phyloP scores from a whole-genome alignment of 805 yeast genomes.

The Candida alai region DNA sequence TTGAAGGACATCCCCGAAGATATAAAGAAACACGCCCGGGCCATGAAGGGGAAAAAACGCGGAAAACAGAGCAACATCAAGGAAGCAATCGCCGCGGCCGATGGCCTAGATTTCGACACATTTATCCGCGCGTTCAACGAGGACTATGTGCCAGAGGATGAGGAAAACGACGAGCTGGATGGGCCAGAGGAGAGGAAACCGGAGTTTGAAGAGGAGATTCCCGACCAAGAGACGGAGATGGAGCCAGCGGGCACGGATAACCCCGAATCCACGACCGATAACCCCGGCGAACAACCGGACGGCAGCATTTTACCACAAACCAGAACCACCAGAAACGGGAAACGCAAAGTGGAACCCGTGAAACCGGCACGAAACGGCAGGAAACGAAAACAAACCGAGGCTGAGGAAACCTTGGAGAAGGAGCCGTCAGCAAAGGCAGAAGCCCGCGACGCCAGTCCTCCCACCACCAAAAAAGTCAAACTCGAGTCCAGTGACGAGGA shows the following conservation, averaged over 20 bases:
- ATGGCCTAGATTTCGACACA: constrained; percentile 31
- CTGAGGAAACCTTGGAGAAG: neutral
- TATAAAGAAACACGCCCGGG: constrained; percentile 10
- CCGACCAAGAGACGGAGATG: constrained; percentile 41
- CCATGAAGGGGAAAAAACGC: constrained; percentile 18
- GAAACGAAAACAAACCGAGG: constrained; percentile 1
- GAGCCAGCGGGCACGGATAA: constrained; percentile 17
- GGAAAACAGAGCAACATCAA: constrained; percentile 29
- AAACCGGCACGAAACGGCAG: constrained; percentile 4
- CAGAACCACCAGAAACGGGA: constrained; percentile 3
- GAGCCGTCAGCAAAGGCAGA: neutral
- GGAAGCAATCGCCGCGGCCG: constrained; percentile 38
- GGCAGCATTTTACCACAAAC: too few relatives aligned
- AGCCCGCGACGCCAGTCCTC: constrained; percentile 1
- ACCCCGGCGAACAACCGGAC: constrained; percentile 11
- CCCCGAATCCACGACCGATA: constrained; percentile 13
- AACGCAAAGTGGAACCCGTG: neutral
- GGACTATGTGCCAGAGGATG: constrained; percentile 22
- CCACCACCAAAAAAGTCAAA: constrained; percentile 3
- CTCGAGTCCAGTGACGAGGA: constrained; percentile 8
- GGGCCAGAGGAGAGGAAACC: constrained; percentile 15
- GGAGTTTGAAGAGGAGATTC: constrained; percentile 14
- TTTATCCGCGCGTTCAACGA: constrained; percentile 26
- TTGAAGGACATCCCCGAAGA: constrained; percentile 13
- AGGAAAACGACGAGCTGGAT: constrained; percentile 16